Base-by-base conservation (phyloP, 352 stramenopile species). In the Phytophthora sojae region DNA sequence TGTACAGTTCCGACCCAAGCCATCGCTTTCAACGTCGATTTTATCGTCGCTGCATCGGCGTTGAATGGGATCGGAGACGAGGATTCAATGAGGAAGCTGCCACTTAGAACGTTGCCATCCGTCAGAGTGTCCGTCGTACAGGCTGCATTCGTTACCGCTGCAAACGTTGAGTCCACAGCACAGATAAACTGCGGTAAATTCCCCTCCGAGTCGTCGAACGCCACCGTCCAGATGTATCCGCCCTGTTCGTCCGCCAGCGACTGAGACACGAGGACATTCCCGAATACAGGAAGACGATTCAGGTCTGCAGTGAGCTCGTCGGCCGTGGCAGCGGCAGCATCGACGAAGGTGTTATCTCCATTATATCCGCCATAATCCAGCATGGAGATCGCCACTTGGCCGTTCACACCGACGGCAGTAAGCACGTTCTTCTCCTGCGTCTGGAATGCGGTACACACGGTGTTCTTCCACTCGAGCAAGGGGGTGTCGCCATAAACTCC, bases 131-230 rank as follows among this genome's bases (percentile, higher is more conserved):
- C 35, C 35, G 35, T 42, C 12, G 35, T 42, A 11, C 35, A 42
- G 35, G 11, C 11, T 14, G 35, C 35, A 11, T 42, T 42, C 9
- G 35, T 42, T 5, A 42, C 35, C 4, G 35, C 35, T 11, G 35
- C 35, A 42, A 42, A 42, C 11, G 35, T 42, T 9, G 35, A 42
- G 12, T 94, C 83, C 1, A 83, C 71, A 0, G 79, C 81, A 39
- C 88, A 95, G 30, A 95, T 91, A 26, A 94, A 94, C 64, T 91
- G 84, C 7, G 86, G 86, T 17, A 95, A 14, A 45, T 94, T 81
- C 0, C 85, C 88, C 57, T 90, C 64, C 1, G 78, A 86, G 52
- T 93, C 79, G 25, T 88, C 78, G 51, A 94, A 95, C 5, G 82
- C 88, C 0, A 95, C 71, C 0, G 86, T 96, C 89, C 89, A 96